These are phyloP conservation scores for Umbilicus rupestris DNA, from an alignment of 164 flowering plant species.

Conservation along the genomic window DNA sequence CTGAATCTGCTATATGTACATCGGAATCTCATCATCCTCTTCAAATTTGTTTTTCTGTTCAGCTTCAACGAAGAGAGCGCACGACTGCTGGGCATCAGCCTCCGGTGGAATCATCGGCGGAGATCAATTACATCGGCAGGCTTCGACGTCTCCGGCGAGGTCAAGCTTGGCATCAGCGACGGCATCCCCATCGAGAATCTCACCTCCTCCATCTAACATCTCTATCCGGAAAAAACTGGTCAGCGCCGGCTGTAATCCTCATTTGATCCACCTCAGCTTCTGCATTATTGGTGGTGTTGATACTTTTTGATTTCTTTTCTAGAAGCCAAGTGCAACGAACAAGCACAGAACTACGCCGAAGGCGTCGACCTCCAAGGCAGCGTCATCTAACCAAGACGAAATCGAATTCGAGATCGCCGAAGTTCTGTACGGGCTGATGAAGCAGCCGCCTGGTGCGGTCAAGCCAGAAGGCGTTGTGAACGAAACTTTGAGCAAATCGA, in stretches of 20 bases:
- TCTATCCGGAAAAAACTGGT: slow-evolving; percentile 64
- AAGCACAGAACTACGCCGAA: slow-evolving; percentile 60
- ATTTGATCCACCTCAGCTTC: not conserved
- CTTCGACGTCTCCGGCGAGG: slow-evolving; percentile 76
- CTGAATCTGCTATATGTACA: slow-evolving; percentile 1
- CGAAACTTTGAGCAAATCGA: slow-evolving; percentile 26
- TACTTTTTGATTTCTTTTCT: slow-evolving; percentile 14
- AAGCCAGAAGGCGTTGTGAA: slow-evolving; percentile 33
- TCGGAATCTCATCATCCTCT: slow-evolving; percentile 4
- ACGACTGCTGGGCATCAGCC: slow-evolving; percentile 46
- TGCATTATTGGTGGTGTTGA: not conserved
- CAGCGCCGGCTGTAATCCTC: not conserved
- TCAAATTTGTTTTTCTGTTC: slow-evolving; percentile 13
- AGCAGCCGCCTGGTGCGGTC: slow-evolving; percentile 56
- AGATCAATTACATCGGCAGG: slow-evolving; percentile 53
- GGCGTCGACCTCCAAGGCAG: slow-evolving; percentile 30
- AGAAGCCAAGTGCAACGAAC: slow-evolving; percentile 55
- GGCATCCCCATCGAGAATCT: slow-evolving; percentile 34
- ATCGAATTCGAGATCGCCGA: slow-evolving; percentile 96
- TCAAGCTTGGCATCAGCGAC: slow-evolving; percentile 18
- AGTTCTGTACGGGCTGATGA: slow-evolving; percentile 79
- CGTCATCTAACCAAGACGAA: slow-evolving; percentile 66
- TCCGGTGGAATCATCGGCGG: slow-evolving; percentile 24
- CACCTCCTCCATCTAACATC: slow-evolving; percentile 60
- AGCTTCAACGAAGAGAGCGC: slow-evolving; percentile 85